Base-by-base conservation (phyloP, 139 green algal genomes). In the Chlorella vulgaris region DNA sequence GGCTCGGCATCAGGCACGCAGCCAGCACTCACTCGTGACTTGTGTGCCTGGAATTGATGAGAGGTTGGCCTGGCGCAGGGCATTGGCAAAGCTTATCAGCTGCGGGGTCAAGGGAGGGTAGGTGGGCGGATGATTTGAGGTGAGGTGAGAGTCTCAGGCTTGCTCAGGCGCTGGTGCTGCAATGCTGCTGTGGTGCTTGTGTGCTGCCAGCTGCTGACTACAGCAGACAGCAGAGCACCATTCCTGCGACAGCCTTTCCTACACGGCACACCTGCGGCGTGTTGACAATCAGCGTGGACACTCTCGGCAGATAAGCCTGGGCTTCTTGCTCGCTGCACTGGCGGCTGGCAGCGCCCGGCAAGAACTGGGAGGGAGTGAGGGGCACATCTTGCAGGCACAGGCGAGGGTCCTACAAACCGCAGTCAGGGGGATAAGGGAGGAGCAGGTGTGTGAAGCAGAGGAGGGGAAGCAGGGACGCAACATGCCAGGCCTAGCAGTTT, bases 51-150 rank as follows among this genome's bases (percentile, higher is more conserved):
- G 73, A 28, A 79, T 79, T 35, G 73, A 79, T 4, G 51, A 33
- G n/a, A 79, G 73, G 73, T 67, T 67, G 53, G 73, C 51, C 35
- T 51, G 36, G 22, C 73, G 73, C 73, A 79, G 73, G 2, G 73
- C 73, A 15, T 43, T 69, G 35, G 58, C 73, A 69, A 79, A 79
- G 53, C 51, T 69, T 10, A 63, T 53, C 7, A 79, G 73, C 73
- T 79, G 53, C 53, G 38, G 35, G 1, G n/a, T n/a, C n/a, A n/a
- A n/a, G n/a, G n/a, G n/a, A n/a, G n/a, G n/a, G n/a, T n/a, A n/a
- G n/a, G n/a, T n/a, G n/a, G n/a, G n/a, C n/a, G 15, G 4, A 19
- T 29, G 47, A 18, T 13, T 4, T 31, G 4, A 51, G 35, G 65
- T 2, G 42, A 36, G 2, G 39, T 43, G 55, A 55, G 47, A 10